Conservation (phyloP, 2,329 filamentous ascomycete species). For the Verticillium klebahnii region DNA sequence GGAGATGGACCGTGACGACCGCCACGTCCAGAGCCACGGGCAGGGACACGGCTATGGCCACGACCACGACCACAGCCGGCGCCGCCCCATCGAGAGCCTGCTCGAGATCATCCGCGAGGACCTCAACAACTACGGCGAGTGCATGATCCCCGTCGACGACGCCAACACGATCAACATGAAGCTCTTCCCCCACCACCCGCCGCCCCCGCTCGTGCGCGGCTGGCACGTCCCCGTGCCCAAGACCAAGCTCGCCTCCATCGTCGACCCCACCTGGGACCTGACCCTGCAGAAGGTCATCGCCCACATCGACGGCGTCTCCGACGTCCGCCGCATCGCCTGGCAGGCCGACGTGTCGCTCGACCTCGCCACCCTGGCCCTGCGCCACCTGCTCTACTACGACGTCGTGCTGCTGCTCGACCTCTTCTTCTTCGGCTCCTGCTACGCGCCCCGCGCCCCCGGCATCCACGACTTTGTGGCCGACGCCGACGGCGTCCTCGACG, state of each 20-base stretch:
- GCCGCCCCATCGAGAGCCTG: conserved; percentile 75
- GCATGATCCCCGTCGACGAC: conserved; percentile 96
- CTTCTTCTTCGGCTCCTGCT: conserved; percentile 90
- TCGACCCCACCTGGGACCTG: conserved; percentile 68
- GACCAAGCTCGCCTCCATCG: conserved; percentile 58
- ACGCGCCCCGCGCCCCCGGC: conserved; percentile 71
- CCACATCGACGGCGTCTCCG: conserved; percentile 86
- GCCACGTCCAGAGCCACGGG: conserved; percentile 33
- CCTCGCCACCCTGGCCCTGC: conserved; percentile 79
- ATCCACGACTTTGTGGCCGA: conserved; percentile 78
- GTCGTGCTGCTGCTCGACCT: conserved; percentile 87
- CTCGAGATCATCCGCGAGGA: conserved; percentile 80
- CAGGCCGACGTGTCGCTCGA: conserved; percentile 82
- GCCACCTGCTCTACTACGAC: conserved; percentile 90
- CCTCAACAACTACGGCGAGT: conserved; percentile 94
- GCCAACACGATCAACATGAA: conserved; percentile 96
- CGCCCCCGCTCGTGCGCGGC: conserved; percentile 71
- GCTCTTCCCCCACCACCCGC: conserved; percentile 77
- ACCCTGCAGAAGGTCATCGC: conserved; percentile 76
- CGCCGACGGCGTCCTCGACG: conserved; percentile 68
- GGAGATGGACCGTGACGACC: conserved; percentile 31
- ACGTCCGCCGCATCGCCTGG: conserved; percentile 80
- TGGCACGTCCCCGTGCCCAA: conserved; percentile 87
- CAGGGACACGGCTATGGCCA: not conserved
- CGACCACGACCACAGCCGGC: not conserved